A percentile compares a stretch with the other conserved stretches of the same genome.
Evolutionary conservation across 257 asterid genomes (phyloP).

Genomic region (Scutellaria galericulata): DNA sequence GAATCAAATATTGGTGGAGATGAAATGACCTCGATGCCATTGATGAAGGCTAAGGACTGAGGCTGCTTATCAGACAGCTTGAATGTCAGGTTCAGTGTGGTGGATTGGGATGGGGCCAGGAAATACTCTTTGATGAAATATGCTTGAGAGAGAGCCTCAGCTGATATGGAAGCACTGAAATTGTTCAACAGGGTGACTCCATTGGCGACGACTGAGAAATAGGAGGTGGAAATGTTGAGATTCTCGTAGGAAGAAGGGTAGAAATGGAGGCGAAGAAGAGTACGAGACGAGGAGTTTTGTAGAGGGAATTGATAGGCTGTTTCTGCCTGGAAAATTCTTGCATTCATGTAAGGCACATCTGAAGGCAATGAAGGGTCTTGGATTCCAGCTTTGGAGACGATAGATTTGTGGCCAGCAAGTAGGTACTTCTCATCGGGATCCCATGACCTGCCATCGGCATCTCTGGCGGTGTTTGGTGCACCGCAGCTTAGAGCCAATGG

Average conservation of each 20-base stretch:
- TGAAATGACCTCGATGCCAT: conserved; percentile 75
- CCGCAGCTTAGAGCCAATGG: conserved; percentile 66
- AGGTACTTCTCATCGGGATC: conserved; percentile 62
- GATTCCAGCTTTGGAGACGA: conserved; percentile 45
- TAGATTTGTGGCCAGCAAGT: conserved; percentile 43
- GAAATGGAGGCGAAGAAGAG: conserved; percentile 77
- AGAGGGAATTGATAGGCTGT: conserved; percentile 60
- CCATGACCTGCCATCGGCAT: conserved; percentile 71
- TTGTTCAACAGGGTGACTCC: conserved; percentile 59
- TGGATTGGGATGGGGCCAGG: conserved; percentile 46
- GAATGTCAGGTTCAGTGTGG: conserved; percentile 60
- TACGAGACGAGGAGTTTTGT: conserved; percentile 46
- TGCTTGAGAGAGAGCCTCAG: conserved; percentile 83
- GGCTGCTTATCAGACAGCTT: conserved; percentile 50
- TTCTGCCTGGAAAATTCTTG: conserved; percentile 71
- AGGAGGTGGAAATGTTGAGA: conserved; percentile 65
- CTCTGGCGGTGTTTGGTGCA: conserved; percentile 47
- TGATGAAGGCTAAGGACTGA: conserved; percentile 69
- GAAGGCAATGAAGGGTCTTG: conserved; percentile 78
- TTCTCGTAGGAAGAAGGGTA: conserved; percentile 77
- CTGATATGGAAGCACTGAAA: conserved; percentile 72
- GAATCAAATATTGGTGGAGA: conserved; percentile 53
- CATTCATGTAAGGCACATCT: conserved; percentile 67
- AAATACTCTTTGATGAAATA: conserved; percentile 78
- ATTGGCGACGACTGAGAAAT: conserved; percentile 59